Evolutionary conservation across 305 asterid species (phyloP).

Genomic region (Rubia occidens): DNA sequence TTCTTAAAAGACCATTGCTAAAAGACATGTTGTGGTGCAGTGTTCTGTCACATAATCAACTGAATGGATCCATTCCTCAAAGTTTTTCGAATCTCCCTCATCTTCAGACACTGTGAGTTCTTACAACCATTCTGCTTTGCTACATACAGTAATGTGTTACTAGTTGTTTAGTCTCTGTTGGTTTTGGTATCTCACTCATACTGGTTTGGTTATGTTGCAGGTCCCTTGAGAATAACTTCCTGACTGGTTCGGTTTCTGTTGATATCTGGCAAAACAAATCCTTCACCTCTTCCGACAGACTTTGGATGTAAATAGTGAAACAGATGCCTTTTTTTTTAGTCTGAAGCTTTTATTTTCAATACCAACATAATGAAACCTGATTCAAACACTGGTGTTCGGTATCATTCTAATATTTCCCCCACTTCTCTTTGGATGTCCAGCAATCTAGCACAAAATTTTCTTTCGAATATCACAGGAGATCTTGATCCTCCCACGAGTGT

Average conservation of each 20-base stretch:
- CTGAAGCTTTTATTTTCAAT: background rate
- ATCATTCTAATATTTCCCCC: conserved; percentile 8
- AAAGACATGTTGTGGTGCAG: conserved; percentile 30
- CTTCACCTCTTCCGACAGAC: conserved; percentile 26
- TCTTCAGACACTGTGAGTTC: conserved; percentile 42
- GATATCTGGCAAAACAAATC: conserved; percentile 35
- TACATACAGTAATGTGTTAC: background rate
- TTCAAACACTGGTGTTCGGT: background rate
- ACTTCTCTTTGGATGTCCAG: conserved; percentile 22
- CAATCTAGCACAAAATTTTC: conserved; percentile 31
- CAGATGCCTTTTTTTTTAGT: background rate
- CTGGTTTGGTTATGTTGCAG: conserved; percentile 19
- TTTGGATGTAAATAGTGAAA: conserved; percentile 27
- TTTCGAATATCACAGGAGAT: conserved; percentile 30
- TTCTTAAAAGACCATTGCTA: background rate
- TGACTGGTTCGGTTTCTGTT: conserved; percentile 31
- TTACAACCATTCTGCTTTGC: background rate
- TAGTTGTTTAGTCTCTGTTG: background rate
- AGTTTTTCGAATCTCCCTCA: conserved; percentile 29
- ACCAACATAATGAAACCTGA: background rate
- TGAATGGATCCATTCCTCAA: conserved; percentile 37
- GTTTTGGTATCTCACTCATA: background rate
- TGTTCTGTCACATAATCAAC: conserved; percentile 33
- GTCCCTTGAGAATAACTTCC: conserved; percentile 34
- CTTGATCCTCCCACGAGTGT: conserved; percentile 38